Evolutionary conservation across 495 filamentous ascomycete genomes (phyloP), one percentile per base, ranked within the genome.

Genomic region (Lasiosphaeris hirsuta): DNA sequence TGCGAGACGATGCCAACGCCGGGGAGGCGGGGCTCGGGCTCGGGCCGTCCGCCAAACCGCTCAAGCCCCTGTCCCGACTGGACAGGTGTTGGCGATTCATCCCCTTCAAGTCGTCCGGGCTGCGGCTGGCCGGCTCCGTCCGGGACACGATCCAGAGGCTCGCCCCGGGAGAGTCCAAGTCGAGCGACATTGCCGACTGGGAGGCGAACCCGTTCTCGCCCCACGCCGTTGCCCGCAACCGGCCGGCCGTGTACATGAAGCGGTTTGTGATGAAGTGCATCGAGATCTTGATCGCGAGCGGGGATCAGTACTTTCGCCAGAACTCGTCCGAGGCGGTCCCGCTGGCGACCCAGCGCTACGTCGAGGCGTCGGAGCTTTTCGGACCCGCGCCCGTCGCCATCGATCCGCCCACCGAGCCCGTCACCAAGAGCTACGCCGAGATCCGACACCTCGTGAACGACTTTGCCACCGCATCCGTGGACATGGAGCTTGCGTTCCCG

Each of bases 221-320:
- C 4, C 61, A 72, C 48, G 39, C 19, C 14, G 33, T 45, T 7
- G 51, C 51, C 2, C 61, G 73, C 1, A n/a, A 3, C 0, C 40
- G 69, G 2, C 67, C 72, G 0, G 36, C 59, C 13, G 65, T 65
- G 1, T 77, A 73, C 63, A 70, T 71, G 72, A 69, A 64, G 48
- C 43, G 60, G 33, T 36, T 72, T 10, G 68, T 60, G 14, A 65
- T 75, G 51, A 69, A 66, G 36, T 75, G 73, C 57, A 65, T 76
- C 36, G 49, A 69, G 55, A 73, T 68, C 39, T 59, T 76, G 1
- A 62, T 77, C 18, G 71, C 58, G 13, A 40, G 18, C 2, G 74
- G 74, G 0, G 75, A 77, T 54, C 10, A 43, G n/a, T 61, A 53
- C n/a, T 78, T 74, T 58, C 59, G 66, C 4, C 63, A 67, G 50